phyloP scores from a whole-genome alignment of 371 early-diverging fungal genomes.

The Rhizomucor pusillus region DNA sequence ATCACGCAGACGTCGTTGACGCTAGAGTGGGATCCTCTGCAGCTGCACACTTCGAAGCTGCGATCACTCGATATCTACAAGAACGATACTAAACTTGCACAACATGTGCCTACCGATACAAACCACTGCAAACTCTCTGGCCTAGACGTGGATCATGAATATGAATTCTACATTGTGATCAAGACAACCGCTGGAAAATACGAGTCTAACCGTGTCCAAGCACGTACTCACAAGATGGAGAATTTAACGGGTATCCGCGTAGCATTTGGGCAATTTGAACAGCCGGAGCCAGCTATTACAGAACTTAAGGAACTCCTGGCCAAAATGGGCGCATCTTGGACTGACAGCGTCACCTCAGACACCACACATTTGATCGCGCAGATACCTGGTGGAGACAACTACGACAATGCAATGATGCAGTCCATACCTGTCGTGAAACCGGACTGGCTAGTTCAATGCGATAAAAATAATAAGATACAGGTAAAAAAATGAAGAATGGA shows the following conservation, averaged over 20 bases:
- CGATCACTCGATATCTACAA: constrained; percentile 85
- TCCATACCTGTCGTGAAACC: constrained; percentile 93
- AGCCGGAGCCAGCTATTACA: constrained; percentile 59
- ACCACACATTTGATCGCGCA: constrained; percentile 92
- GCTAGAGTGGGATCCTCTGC: constrained; percentile 87
- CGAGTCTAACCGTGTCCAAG: constrained; percentile 71
- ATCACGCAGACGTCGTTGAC: constrained; percentile 90
- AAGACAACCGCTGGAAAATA: constrained; percentile 88
- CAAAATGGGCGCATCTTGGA: constrained; percentile 87
- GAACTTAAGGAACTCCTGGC: constrained; percentile 73
- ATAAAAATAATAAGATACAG: constrained; percentile 86
- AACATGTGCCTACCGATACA: constrained; percentile 57
- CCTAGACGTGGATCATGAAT: constrained; percentile 84
- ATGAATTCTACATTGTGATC: constrained; percentile 81
- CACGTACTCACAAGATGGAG: constrained; percentile 86
- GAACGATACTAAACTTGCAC: constrained; percentile 58
- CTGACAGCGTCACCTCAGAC: constrained; percentile 81
- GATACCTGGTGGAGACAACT: constrained; percentile 77
- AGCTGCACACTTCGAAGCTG: constrained; percentile 76
- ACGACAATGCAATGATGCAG: constrained; percentile 81
- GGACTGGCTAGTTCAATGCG: constrained; percentile 91
- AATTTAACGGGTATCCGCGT: constrained; percentile 94
- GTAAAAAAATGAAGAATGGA: constrained; percentile 37
- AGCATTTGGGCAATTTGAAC: constrained; percentile 86
- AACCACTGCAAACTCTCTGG: constrained; percentile 82